phyloP scores from a whole-genome alignment of 495 filamentous ascomycete genomes.

The Penicillium atrosanguineum region DNA sequence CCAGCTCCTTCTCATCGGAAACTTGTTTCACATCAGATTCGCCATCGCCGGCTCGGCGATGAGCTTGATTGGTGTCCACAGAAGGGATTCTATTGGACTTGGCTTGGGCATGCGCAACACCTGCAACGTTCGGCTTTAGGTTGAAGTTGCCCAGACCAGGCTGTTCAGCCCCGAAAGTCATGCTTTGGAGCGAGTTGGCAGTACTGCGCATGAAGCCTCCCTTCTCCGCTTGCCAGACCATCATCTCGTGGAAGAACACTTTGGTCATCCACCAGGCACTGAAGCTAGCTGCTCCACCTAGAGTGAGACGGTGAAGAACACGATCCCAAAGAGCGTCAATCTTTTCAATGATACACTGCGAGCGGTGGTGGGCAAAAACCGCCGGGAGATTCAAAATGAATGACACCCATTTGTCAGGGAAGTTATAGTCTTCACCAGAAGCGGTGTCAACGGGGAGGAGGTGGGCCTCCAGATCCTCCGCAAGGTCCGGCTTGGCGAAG shows the following conservation, averaged over 20 bases:
- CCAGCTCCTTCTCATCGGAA: slow-evolving; percentile 19
- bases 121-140: slow-evolving; percentile 17
- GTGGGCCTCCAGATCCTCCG: slow-evolving; percentile 35
- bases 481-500: slow-evolving; percentile 42
- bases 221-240: slow-evolving; percentile 84
- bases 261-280: slow-evolving; percentile 98
- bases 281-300: slow-evolving; percentile 80
- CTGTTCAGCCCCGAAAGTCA: slow-evolving; percentile 33
- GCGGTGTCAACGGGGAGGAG: slow-evolving; percentile 36
- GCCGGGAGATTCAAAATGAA: slow-evolving; percentile 74
- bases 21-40: slow-evolving; percentile 21
- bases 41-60: slow-evolving; percentile 10
- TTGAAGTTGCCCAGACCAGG: slow-evolving; percentile 22
- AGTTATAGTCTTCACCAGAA: slow-evolving; percentile 52
- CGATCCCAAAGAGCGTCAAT: slow-evolving; percentile 46
- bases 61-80: slow-evolving; percentile 8
- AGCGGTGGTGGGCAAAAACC: slow-evolving; percentile 69
- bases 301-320: slow-evolving; percentile 56
- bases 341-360: slow-evolving; percentile 52
- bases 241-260: slow-evolving; percentile 95
- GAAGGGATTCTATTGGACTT: slow-evolving; percentile 10
- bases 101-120: slow-evolving; percentile 6
- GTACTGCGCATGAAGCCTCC: slow-evolving; percentile 81
- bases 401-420: slow-evolving; percentile 80
- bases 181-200: slow-evolving; percentile 43